A percentile compares a stretch with the other conserved stretches of the same genome.
Evolutionary conservation across 2,329 filamentous ascomycete species (phyloP).

Genomic region (Microsporum ferrugineum): DNA sequence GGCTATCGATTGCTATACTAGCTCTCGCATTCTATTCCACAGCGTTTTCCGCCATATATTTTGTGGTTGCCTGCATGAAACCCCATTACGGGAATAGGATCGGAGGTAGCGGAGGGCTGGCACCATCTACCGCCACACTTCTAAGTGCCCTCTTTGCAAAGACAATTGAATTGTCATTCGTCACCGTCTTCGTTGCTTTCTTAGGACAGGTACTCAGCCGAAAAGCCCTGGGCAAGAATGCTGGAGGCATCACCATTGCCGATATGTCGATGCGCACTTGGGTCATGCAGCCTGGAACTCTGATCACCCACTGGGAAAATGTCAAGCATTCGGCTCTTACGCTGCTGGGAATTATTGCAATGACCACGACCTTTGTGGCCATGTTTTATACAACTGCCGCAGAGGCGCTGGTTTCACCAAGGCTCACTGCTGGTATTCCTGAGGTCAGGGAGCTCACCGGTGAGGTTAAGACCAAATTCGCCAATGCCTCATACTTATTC

Average conservation of each 20-base stretch:
- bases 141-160: slow-evolving; percentile 62
- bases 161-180: slow-evolving; percentile 65
- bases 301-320: slow-evolving; percentile 58
- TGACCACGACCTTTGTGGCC: slow-evolving; percentile 53
- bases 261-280: slow-evolving; percentile 69
- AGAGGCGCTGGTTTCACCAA: slow-evolving; percentile 62
- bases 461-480: slow-evolving; percentile 50
- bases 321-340: slow-evolving; percentile 54
- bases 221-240: slow-evolving; percentile 50
- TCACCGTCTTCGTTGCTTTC: slow-evolving; percentile 64
- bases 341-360: slow-evolving; percentile 51
- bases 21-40: slow-evolving; percentile 30
- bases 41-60: slow-evolving; percentile 43
- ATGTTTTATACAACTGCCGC: slow-evolving; percentile 68
- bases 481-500: slow-evolving; percentile 48
- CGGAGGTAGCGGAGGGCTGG: slow-evolving; percentile 41
- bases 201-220: slow-evolving; percentile 65
- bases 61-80: slow-evolving; percentile 50
- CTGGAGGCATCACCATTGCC: slow-evolving; percentile 57
- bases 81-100: slow-evolving; percentile 53
- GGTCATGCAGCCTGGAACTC: slow-evolving; percentile 60
- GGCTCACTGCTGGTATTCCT: slow-evolving; percentile 50
- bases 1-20: slow-evolving; percentile 27
- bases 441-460: slow-evolving; percentile 43
- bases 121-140: slow-evolving; percentile 53